These are phyloP conservation scores for Tylopilus intermedius DNA, from an alignment of 768 basidiomycete genomes.

Conservation along the genomic window DNA sequence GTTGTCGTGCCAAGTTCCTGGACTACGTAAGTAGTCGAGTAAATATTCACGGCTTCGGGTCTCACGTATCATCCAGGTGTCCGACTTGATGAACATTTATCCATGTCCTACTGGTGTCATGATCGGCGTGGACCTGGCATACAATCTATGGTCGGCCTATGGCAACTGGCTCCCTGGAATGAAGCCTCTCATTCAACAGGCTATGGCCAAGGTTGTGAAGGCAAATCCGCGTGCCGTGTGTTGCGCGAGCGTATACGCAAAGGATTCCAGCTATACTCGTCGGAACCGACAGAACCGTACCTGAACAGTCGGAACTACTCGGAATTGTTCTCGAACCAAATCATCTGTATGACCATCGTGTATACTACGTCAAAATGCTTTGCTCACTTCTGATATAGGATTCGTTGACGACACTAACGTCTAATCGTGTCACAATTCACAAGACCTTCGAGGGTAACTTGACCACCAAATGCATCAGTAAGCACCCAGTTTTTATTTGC, in stretches of 20 bases:
- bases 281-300: slow-evolving; percentile 98
- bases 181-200: slow-evolving; percentile 96
- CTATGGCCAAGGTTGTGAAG: slow-evolving; percentile 99
- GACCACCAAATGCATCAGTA: slow-evolving; percentile 98
- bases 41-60: background rate
- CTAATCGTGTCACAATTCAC: slow-evolving; percentile 99
- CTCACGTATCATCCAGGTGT: slow-evolving; percentile 47
- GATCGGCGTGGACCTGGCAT: slow-evolving; percentile 98
- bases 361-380: background rate
- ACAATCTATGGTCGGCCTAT: slow-evolving; percentile 97
- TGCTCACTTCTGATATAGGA: slow-evolving; percentile 45
- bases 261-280: slow-evolving; percentile 96
- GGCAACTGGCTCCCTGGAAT: slow-evolving; percentile 99
- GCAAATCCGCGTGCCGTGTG: slow-evolving; percentile 96
- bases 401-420: slow-evolving; percentile 99
- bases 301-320: slow-evolving; percentile 98
- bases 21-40: slow-evolving; percentile 66
- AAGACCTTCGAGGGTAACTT: slow-evolving; percentile 99
- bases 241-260: slow-evolving; percentile 98
- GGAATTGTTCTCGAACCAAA: slow-evolving; percentile 95
- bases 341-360: slow-evolving; percentile 62
- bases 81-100: slow-evolving; percentile 98
- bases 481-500: slow-evolving; percentile 18
- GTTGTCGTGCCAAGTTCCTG: slow-evolving; percentile 97
- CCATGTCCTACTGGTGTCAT: slow-evolving; percentile 98